Evolutionary conservation across 2,329 filamentous ascomycete genomes (phyloP).

Genomic region (Septoria linicola): DNA sequence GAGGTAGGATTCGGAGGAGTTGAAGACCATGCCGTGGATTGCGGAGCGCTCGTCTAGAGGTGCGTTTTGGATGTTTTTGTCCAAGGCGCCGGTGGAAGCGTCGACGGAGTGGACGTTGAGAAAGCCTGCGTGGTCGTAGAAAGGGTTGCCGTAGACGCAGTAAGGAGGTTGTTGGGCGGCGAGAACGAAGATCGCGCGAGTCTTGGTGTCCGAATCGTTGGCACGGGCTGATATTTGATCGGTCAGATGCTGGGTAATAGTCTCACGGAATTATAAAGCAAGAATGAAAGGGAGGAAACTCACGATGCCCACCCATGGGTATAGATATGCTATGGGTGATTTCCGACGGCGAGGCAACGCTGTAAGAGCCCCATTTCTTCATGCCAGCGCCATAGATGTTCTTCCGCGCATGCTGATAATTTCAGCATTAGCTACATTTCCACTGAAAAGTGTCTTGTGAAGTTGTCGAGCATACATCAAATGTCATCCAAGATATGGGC

Average conservation of each 20-base stretch:
- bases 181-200: slow-evolving; percentile 84
- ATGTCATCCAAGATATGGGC: slow-evolving; percentile 92
- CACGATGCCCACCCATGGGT: slow-evolving; percentile 68
- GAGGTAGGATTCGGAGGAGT: slow-evolving; percentile 69
- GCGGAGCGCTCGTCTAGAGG: slow-evolving; percentile 67
- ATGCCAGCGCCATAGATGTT: slow-evolving; percentile 86
- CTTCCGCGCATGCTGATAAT: slow-evolving; percentile 69
- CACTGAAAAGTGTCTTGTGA: neutral
- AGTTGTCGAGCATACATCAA: slow-evolving; percentile 61
- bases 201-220: slow-evolving; percentile 69
- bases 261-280: too few species aligned
- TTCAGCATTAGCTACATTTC: neutral
- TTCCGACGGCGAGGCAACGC: slow-evolving; percentile 70
- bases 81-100: slow-evolving; percentile 56
- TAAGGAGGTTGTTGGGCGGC: slow-evolving; percentile 75
- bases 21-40: slow-evolving; percentile 81
- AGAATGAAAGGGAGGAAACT: too few species aligned
- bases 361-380: slow-evolving; percentile 89
- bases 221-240: slow-evolving; percentile 66
- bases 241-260: too few species aligned
- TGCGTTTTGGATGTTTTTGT: slow-evolving; percentile 69
- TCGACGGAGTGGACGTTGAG: slow-evolving; percentile 73
- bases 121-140: slow-evolving; percentile 80
- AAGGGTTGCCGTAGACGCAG: slow-evolving; percentile 84
- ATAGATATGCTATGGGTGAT: slow-evolving; percentile 74